These are phyloP conservation scores for Parascedosporium putredinis DNA, from an alignment of 2,329 filamentous ascomycete genomes.

Conservation along the genomic window DNA sequence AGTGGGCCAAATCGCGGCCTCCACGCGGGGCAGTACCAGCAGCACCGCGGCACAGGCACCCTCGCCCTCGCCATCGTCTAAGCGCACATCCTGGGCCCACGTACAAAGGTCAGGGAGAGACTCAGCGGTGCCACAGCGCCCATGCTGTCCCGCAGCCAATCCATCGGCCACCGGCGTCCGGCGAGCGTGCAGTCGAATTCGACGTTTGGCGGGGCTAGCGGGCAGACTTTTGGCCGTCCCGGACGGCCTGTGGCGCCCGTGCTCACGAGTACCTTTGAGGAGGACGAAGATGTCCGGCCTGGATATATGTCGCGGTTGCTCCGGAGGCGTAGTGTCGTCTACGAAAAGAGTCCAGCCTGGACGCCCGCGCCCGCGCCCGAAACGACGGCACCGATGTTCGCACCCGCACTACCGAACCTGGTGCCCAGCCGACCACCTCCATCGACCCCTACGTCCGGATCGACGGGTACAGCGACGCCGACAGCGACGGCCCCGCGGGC, in stretches of 20 bases:
- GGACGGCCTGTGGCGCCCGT: neutral
- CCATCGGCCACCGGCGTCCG: neutral
- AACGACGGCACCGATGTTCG: neutral
- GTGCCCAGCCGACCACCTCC: neutral
- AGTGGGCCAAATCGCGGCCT: conserved; percentile 14
- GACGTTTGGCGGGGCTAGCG: neutral
- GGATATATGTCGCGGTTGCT: neutral
- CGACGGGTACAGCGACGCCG: too few relatives aligned
- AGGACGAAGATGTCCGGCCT: neutral
- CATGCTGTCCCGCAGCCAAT: neutral
- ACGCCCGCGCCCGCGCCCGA: too few relatives aligned
- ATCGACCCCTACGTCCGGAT: too few relatives aligned
- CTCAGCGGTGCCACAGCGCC: neutral
- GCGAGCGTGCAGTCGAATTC: neutral
- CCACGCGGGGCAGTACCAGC: too few relatives aligned
- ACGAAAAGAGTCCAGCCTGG: neutral
- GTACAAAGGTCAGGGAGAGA: neutral
- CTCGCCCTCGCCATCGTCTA: neutral
- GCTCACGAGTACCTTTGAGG: neutral
- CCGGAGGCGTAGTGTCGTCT: neutral
- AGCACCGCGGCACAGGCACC: neutral
- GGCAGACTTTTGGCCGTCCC: neutral
- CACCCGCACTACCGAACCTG: neutral
- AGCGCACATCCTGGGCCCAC: neutral
- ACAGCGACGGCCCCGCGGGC: too few relatives aligned